Conservation (phyloP, 192 early-diverging fungal species). For the Entomortierella chlamydospora region DNA sequence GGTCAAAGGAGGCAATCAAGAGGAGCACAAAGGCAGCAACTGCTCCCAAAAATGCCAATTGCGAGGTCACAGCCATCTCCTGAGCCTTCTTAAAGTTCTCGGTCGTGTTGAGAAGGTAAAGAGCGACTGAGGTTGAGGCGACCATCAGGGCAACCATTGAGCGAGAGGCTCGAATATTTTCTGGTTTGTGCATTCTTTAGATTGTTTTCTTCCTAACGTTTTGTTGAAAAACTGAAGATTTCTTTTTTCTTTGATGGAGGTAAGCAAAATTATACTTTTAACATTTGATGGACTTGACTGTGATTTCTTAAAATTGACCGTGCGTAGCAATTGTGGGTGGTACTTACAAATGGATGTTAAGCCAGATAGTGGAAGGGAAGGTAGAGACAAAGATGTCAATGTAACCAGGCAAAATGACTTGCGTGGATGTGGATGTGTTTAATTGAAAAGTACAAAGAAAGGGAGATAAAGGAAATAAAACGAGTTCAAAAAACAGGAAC, state of each 20-base stretch:
- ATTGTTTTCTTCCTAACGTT: neutral
- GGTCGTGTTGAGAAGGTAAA: slow-evolving; percentile 46
- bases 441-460: neutral
- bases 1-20: slow-evolving; percentile 46
- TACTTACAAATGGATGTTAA: too few species aligned
- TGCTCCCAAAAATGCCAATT: slow-evolving; percentile 36
- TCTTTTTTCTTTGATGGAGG: neutral
- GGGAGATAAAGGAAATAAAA: neutral
- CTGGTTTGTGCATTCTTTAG: slow-evolving; percentile 26
- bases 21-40: slow-evolving; percentile 35
- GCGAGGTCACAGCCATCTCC: slow-evolving; percentile 47
- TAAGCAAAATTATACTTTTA: too few species aligned
- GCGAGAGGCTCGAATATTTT: slow-evolving; percentile 12
- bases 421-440: too few species aligned
- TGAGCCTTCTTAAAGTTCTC: slow-evolving; percentile 49
- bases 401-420: too few species aligned
- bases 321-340: too few species aligned
- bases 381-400: neutral
- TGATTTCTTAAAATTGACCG: too few species aligned
- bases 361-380: neutral
- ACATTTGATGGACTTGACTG: too few species aligned
- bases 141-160: slow-evolving; percentile 37
- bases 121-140: slow-evolving; percentile 34
- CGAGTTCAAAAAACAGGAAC: neutral
- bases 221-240: neutral